Evolutionary conservation across 2,329 filamentous ascomycete genomes (phyloP), one percentile per base, ranked within the genome.

Genomic region (Epichloe typhina): DNA sequence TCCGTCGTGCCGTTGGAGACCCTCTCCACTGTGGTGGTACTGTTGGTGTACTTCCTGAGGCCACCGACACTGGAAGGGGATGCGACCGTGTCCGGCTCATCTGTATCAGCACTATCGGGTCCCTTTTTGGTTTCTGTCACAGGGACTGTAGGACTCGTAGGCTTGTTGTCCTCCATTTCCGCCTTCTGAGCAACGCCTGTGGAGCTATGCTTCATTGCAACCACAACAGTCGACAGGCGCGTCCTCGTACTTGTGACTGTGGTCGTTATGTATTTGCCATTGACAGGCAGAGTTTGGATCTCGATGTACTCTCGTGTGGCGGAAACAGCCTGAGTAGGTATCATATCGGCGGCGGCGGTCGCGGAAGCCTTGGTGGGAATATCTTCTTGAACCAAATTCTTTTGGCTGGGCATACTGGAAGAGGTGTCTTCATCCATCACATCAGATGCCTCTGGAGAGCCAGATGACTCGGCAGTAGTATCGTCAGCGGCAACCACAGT

Each of bases 181-280:
- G 8, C 37, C 4, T 40, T 13, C 19, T 23, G 17, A 7, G 50
- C 39, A n/a, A 38, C 37, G 15, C 17, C 39, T 4, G 39, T 48
- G 15, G 36, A n/a, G 6, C 17, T 56, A 31, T 46, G 44, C 15
- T 53, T 57, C 19, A 52, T 54, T 12, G 52, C 54, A 13, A 50
- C 26, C 9, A 47, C 54, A 6, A 58, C 46, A 4, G 57, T 58
- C 2, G 54, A 53, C 8, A 21, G 43, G 13, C 13, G 45, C 13
- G 49, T 54, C 39, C 5, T 52, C 5, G 55, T 60, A 9, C 42
- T 59, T 3, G 56, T 63, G 6, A 55, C 46, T 7, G 56, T 55
- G 7, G 56, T 60, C 8, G 58, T 61, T 21, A 57, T 50, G n/a
- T 54, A 41, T 1, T 56, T 44, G 12, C 55, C 59, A 33, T 49